A percentile compares a stretch with the other conserved stretches of the same genome.
phyloP scores from a whole-genome alignment of 306 rosid species.

The Citrullus colocynthis region DNA sequence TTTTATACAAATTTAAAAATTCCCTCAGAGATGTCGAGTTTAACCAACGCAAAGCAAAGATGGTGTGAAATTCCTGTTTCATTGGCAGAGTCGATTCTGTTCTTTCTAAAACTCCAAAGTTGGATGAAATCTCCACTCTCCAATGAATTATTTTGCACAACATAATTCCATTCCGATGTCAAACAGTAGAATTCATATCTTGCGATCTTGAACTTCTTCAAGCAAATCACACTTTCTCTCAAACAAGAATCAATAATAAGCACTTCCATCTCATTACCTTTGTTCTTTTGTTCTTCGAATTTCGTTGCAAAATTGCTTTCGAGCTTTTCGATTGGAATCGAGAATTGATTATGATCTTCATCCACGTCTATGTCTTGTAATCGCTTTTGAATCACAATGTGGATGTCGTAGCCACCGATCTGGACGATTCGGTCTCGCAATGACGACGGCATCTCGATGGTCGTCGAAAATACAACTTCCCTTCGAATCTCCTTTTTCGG shows the following conservation, averaged over 20 bases:
- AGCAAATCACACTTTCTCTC: neutral
- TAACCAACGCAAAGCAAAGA: neutral
- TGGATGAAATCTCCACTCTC: neutral
- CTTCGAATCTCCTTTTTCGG: too few relatives aligned
- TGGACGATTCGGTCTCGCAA: neutral
- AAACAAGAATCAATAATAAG: neutral
- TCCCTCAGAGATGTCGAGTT: neutral
- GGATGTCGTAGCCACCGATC: neutral
- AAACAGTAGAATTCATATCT: neutral
- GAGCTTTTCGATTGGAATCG: neutral
- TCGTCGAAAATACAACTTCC: too few relatives aligned
- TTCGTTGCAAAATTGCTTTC: neutral
- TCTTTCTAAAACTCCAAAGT: neutral
- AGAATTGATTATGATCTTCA: neutral
- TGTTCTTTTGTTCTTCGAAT: neutral
- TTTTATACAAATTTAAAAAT: neutral
- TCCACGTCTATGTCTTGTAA: neutral
- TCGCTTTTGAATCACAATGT: neutral
- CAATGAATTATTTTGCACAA: neutral
- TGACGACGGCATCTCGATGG: neutral
- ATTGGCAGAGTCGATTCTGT: neutral
- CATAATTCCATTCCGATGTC: neutral
- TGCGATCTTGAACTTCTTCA: neutral
- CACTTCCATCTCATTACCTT: too few relatives aligned
- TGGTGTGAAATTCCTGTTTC: neutral